These are phyloP conservation scores for Cornus kousa DNA, from an alignment of 148 eudicot species.

Conservation along the genomic window DNA sequence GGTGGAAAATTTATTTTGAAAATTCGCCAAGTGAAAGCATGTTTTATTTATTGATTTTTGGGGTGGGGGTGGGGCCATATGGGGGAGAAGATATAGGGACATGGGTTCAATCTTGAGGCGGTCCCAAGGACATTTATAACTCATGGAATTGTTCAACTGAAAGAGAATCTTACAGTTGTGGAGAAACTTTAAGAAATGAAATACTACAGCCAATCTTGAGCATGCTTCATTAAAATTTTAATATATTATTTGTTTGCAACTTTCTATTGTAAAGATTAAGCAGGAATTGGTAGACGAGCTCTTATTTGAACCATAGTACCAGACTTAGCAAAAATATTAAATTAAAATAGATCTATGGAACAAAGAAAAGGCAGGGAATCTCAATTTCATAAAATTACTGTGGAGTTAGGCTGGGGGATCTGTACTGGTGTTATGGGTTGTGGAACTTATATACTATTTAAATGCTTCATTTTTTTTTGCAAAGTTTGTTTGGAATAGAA, in stretches of 20 bases:
- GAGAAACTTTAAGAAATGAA: not conserved
- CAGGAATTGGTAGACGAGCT: not conserved
- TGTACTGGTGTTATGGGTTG: not conserved
- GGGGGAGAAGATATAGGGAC: too few species aligned
- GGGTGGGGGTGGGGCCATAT: too few species aligned
- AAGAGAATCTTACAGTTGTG: not conserved
- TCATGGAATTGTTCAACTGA: not conserved
- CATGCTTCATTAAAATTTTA: not conserved
- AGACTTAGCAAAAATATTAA: not conserved
- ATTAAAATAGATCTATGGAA: not conserved
- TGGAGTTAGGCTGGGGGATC: not conserved
- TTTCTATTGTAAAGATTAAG: not conserved
- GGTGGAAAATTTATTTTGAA: too few species aligned
- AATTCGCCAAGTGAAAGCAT: too few species aligned
- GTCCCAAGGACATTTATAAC: too few species aligned
- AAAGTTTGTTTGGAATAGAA: not conserved
- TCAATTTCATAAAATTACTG: too few species aligned
- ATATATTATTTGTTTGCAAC: not conserved
- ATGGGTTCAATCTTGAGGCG: too few species aligned
- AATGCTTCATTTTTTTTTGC: not conserved
- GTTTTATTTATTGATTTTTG: too few species aligned
- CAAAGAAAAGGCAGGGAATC: not conserved
- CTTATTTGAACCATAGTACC: not conserved
- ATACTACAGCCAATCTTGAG: not conserved
- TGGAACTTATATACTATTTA: not conserved